Evolutionary conservation across 495 filamentous ascomycete species (phyloP).

Genomic region (Hypoxylon intermedium): DNA sequence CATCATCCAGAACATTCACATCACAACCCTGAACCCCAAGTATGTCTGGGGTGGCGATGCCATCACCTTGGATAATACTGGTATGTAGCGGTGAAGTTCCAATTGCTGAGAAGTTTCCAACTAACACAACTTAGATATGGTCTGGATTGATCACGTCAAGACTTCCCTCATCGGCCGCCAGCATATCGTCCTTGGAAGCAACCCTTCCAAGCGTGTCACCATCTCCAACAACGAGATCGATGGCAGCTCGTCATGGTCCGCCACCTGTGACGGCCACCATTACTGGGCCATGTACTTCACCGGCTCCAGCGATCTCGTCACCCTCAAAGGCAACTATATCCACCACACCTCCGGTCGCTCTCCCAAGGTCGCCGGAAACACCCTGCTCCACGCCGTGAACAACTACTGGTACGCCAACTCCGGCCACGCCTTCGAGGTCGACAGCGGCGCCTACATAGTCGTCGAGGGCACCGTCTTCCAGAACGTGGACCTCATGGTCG

Average conservation of each 20-base stretch:
- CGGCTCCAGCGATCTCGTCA: constrained; percentile 52
- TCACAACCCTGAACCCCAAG: constrained; percentile 45
- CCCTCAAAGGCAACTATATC: constrained; percentile 57
- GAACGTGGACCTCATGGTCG: constrained; percentile 43
- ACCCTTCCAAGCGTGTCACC: constrained; percentile 46
- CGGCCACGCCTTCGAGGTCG: constrained; percentile 65
- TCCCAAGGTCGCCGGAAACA: constrained; percentile 58
- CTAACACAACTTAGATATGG: constrained; percentile 36
- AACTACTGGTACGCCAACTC: constrained; percentile 64
- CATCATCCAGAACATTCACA: constrained; percentile 46
- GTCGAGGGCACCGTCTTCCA: constrained; percentile 69
- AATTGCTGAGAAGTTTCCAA: background rate
- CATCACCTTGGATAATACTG: constrained; percentile 41
- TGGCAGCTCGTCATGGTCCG: constrained; percentile 57
- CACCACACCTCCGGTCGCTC: constrained; percentile 61
- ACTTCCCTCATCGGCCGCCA: constrained; percentile 56
- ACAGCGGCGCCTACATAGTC: constrained; percentile 57
- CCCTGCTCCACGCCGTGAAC: constrained; percentile 61
- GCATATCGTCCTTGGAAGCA: constrained; percentile 48
- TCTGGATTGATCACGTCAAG: constrained; percentile 54
- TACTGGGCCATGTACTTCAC: constrained; percentile 62
- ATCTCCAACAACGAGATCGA: constrained; percentile 57
- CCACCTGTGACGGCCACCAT: constrained; percentile 61
- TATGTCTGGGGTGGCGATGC: constrained; percentile 86
- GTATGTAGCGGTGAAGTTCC: constrained; percentile 3